Conservation (phyloP, 257 asterid species). For the Nicotiana knightiana region DNA sequence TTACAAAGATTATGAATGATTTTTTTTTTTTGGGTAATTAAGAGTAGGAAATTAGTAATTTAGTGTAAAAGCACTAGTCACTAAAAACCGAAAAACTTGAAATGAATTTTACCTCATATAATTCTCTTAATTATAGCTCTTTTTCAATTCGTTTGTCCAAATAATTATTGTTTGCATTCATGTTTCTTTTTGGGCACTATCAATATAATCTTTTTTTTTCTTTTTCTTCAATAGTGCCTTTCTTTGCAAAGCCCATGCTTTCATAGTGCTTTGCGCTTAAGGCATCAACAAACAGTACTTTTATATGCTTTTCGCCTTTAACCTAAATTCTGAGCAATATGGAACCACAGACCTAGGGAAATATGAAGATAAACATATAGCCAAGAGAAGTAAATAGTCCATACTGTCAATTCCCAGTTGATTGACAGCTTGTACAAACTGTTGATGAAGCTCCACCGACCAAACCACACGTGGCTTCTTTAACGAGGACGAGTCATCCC, state of each 20-base stretch:
- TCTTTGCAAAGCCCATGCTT: not conserved
- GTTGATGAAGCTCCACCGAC: slow-evolving; percentile 98
- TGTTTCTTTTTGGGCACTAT: not conserved
- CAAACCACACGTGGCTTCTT: slow-evolving; percentile 96
- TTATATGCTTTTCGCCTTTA: not conserved
- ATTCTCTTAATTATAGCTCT: not conserved
- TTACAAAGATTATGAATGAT: not conserved
- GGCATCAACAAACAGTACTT: not conserved
- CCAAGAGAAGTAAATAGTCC: slow-evolving; percentile 17
- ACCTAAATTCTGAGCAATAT: not conserved
- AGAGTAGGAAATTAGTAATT: not conserved
- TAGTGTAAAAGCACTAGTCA: not conserved
- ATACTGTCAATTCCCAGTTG: slow-evolving; percentile 91
- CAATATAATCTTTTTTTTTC: not conserved
- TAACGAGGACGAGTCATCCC: slow-evolving; percentile 67
- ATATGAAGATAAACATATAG: not conserved
- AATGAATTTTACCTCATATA: not conserved
- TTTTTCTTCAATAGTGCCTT: not conserved
- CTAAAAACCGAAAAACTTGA: not conserved
- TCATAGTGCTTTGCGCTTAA: too few relatives aligned
- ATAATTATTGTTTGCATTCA: not conserved
- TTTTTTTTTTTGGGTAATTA: not conserved
- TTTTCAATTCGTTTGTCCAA: not conserved
- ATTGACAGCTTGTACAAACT: slow-evolving; percentile 92
- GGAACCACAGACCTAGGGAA: not conserved